Conservation (phyloP, 345 rosid species). For the Citrus trifoliata region DNA sequence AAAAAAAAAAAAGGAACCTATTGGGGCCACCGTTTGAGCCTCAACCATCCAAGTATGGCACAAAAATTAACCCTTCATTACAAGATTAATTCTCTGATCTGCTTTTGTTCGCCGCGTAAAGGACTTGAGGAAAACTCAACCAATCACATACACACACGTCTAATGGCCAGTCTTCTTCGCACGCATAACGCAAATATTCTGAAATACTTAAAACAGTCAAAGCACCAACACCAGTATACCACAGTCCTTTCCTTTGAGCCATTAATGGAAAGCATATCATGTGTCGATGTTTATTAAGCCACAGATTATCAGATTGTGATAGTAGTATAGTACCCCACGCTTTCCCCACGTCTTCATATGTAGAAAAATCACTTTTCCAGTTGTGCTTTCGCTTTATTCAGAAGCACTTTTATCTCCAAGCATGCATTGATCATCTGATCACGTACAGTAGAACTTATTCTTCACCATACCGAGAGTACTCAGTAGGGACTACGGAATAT, state of each 20-base stretch:
- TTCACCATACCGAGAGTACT: neutral
- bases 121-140: too few relatives aligned
- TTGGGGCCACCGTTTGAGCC: too few relatives aligned
- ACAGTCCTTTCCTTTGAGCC: neutral
- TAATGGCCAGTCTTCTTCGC: too few relatives aligned
- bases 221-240: neutral
- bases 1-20: too few relatives aligned
- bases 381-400: neutral
- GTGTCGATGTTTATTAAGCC: slow-evolving; percentile 1
- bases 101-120: too few relatives aligned
- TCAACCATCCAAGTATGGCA: too few relatives aligned
- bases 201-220: neutral
- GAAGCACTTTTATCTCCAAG: neutral
- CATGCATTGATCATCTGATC: neutral
- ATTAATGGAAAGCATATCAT: neutral
- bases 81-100: too few relatives aligned
- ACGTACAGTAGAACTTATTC: slow-evolving; percentile 8
- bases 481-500: too few relatives aligned
- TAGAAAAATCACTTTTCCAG: neutral
- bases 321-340: neutral
- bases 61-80: too few relatives aligned
- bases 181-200: neutral
- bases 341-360: neutral
- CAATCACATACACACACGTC: too few relatives aligned
- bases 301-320: neutral